Evolutionary conservation across 352 stramenopile genomes (phyloP), one percentile per base, ranked within the genome.

Genomic region (Thalassiosira exigua): DNA sequence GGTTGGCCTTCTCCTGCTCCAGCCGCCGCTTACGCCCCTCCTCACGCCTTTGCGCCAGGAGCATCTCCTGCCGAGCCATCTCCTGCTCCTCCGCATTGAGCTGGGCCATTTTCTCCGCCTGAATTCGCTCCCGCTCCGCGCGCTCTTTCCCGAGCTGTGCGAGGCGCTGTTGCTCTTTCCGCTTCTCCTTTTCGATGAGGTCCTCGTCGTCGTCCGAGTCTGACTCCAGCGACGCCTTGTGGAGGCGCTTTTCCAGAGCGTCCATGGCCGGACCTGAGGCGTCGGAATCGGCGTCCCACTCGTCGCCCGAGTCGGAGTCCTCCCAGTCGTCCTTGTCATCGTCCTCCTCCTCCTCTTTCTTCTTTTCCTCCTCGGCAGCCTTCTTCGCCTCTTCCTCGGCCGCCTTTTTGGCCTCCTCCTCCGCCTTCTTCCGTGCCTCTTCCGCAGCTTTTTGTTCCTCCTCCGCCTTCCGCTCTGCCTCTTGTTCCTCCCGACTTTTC

Each of bases 101-200:
- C 87, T 81, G 92, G 72, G 51, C 86, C 60, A 56, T 84, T 83
- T 81, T 92, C 77, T 87, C 95, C 79, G 77, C 95, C 88, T 79
- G 85, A 86, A 98, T 93, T 26, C 95, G 89, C 72, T 98, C 95
- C 41, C 96, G 95, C 83, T 98, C 98, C 69, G 96, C 95, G n/a
- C 98, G 90, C 69, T 97, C 95, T 52, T 97, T 95, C 22, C 96
- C 96, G 50, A 98, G 91, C 65, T 95, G 79, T 24, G 93, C 91
- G 11, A 98, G 86, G 44, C 91, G 88, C 76, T 98, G 95, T 69
- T 97, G 88, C 84, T 98, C 95, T 82, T 98, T 97, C 62, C 95
- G 92, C 79, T 97, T 96, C 78, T 98, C 96, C 22, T 97, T 82
- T 75, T 98, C 89, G 36, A 98, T 93, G 27, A 98, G 69, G 85